Conservation (phyloP, 331 rosid genomes). For the Malus hybrid region DNA sequence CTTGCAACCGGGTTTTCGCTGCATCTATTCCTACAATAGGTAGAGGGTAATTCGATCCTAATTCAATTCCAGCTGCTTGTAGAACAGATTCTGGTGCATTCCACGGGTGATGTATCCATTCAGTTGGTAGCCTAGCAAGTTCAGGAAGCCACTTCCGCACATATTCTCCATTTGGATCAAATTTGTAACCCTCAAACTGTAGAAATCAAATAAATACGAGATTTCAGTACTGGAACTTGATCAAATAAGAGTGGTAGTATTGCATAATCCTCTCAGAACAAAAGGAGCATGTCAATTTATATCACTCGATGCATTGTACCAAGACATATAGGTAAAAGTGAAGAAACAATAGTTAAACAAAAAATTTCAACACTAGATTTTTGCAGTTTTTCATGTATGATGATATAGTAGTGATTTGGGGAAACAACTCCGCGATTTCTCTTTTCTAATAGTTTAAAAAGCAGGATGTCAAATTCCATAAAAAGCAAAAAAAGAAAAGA, state of each 20-base stretch:
- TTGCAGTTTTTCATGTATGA: background rate
- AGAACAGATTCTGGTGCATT: constrained; percentile 83
- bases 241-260: background rate
- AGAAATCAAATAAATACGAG: constrained; percentile 3
- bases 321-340: background rate
- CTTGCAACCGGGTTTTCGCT: constrained; percentile 64
- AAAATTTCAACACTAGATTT: background rate
- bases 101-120: constrained; percentile 98
- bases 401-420: background rate
- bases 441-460: background rate
- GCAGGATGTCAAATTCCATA: background rate
- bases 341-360: background rate
- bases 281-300: background rate
- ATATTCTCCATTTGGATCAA: constrained; percentile 83
- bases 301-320: background rate
- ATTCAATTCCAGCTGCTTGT: constrained; percentile 90
- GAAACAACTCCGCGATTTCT: background rate
- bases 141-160: constrained; percentile 97
- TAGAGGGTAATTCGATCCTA: constrained; percentile 87
- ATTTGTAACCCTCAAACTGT: constrained; percentile 86
- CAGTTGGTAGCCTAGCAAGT: constrained; percentile 83
- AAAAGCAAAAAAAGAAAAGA: background rate
- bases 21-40: constrained; percentile 74
- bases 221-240: background rate
- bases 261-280: background rate